Evolutionary conservation across 176 grass and related monocot genomes (phyloP).

Genomic region (Poa pratensis): DNA sequence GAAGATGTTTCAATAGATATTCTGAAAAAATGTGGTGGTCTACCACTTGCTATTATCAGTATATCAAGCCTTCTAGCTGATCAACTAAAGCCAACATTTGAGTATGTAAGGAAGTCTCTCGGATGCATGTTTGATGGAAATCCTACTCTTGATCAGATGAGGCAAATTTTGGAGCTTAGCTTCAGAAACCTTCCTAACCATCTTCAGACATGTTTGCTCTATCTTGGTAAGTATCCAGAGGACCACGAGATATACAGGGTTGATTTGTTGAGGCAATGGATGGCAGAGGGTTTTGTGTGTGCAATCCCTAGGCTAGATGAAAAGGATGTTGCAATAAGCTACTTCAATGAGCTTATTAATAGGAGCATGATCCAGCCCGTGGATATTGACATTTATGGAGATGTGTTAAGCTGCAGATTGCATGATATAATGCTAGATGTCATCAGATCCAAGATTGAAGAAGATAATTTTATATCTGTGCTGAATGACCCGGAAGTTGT

Average conservation of each 20-base stretch:
- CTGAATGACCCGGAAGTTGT: not conserved
- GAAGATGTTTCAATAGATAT: not conserved
- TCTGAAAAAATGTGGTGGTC: constrained; percentile 16
- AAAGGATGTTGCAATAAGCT: constrained; percentile 35
- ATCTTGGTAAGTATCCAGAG: constrained; percentile 50
- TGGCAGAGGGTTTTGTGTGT: constrained; percentile 51
- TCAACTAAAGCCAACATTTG: not conserved
- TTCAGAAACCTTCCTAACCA: constrained; percentile 47
- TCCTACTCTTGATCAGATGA: constrained; percentile 24
- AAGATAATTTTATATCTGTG: constrained; percentile 52
- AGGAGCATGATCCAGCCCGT: constrained; percentile 49
- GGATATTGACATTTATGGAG: not conserved
- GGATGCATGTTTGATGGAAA: constrained; percentile 1
- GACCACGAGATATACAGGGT: not conserved
- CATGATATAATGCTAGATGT: constrained; percentile 60
- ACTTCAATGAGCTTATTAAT: constrained; percentile 54
- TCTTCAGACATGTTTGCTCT: constrained; percentile 58
- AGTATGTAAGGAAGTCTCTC: constrained; percentile 19
- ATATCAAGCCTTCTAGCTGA: constrained; percentile 17
- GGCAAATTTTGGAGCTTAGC: constrained; percentile 34
- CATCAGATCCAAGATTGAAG: constrained; percentile 27
- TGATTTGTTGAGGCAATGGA: constrained; percentile 52
- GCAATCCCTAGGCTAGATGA: not conserved
- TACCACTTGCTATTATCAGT: constrained; percentile 31
- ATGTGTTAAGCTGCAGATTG: constrained; percentile 30